Evolutionary conservation across 163 green algal genomes (phyloP), one percentile per base, ranked within the genome.

Genomic region (Scenedesmus sp.): DNA sequence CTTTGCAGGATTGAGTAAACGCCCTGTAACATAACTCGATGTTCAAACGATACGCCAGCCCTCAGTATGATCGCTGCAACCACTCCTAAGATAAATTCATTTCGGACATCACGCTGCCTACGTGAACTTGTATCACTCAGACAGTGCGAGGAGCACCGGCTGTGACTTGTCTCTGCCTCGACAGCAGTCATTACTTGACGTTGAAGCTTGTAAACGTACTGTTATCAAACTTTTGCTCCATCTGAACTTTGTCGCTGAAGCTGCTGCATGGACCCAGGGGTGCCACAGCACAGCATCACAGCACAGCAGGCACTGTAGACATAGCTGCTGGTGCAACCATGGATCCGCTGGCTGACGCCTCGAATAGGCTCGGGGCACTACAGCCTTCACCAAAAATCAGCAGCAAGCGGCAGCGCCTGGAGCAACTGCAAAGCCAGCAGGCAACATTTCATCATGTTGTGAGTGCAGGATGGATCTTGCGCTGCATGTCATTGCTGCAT

Each of bases 361-460:
- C 85, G 4, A 89, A 89, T n/a, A 13, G 64, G 56, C 18, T 46
- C 5, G 54, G 7, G 7, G 2, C 81, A 52, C 70, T 4, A 60
- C 81, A 52, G 81, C 54, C 34, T 10, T 9, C 16, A 26, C 7
- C 66, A 54, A 52, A 12, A 16, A 57, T 7, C 26, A 56, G 34
- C 77, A 84, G 13, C 23, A 91, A 91, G 66, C 73, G 87, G 13
- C 70, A 74, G 54, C 64, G 87, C 15, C 23, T 91, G 56, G 54
- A 74, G 54, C 73, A 60, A 10, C 77, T 91, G 70, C 55, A 90
- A 23, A 79, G 70, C 70, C 16, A 85, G 70, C 70, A 34, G 6
- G 70, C 87, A 9, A 91, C 73, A 8, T 91, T 91, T 34, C 70
- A 86, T 6, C 54, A 73, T 16, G 77, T 91, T 18, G 87, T 91